Conservation (phyloP, 441 rosid species). For the Pelargonium citronellum region DNA sequence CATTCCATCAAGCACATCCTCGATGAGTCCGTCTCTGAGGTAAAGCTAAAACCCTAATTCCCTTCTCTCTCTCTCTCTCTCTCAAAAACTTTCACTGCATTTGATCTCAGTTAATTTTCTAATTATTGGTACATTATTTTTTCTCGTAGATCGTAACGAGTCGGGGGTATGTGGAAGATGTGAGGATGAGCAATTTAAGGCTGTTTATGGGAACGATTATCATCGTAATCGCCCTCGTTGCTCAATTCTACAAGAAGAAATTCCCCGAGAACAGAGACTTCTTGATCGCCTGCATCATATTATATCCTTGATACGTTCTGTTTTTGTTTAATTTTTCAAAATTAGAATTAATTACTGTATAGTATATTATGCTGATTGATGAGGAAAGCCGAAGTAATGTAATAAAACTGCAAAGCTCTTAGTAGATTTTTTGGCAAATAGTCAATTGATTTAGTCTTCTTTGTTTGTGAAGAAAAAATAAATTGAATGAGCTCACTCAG, state of each 20-base stretch:
- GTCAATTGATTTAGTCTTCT: no score
- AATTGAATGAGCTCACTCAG: no score
- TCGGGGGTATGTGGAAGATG: conserved; percentile 78
- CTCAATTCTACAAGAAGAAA: conserved; percentile 96
- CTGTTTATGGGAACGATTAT: conserved; percentile 60
- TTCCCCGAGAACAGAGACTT: conserved; percentile 84
- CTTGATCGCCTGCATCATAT: conserved; percentile 72
- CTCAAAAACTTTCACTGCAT: conserved; percentile 8
- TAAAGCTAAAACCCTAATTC: conserved; percentile 23
- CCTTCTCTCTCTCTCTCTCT: conserved; percentile 15
- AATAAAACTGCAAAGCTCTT: neutral
- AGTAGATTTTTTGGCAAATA: no score
- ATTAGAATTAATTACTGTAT: conserved; percentile 5
- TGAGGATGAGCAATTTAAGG: conserved; percentile 72
- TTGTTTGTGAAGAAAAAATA: no score
- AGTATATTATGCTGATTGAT: neutral
- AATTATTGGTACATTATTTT: neutral
- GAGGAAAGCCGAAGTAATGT: no score
- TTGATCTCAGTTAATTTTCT: neutral
- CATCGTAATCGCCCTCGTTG: conserved; percentile 67
- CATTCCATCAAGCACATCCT: conserved; percentile 86
- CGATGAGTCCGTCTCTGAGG: conserved; percentile 87
- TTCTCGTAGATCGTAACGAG: conserved; percentile 53
- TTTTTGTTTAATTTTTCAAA: conserved; percentile 2
- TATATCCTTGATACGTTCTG: conserved; percentile 55